phyloP scores from a whole-genome alignment of 371 early-diverging fungal species.

The Zopfochytrium polystomum region DNA sequence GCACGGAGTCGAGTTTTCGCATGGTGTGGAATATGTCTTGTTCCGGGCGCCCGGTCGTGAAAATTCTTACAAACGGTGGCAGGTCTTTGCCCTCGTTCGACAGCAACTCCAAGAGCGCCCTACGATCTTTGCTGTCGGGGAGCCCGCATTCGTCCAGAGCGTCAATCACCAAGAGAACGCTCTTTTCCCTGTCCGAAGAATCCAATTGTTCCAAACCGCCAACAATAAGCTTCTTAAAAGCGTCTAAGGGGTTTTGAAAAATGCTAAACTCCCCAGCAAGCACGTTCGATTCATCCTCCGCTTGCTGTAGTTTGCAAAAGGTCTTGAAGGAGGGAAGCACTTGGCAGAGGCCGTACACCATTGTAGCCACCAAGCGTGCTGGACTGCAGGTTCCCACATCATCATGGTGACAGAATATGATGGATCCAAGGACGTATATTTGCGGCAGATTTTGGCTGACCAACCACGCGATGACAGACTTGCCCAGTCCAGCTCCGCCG shows the following conservation, averaged over 20 bases:
- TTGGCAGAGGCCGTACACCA: slow-evolving; percentile 4
- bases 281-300: not conserved
- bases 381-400: slow-evolving; percentile 11
- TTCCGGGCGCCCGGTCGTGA: slow-evolving; percentile 17
- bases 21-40: slow-evolving; percentile 13
- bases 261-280: slow-evolving; percentile 6
- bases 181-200: not conserved
- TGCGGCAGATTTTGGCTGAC: slow-evolving; percentile 3
- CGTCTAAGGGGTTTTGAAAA: not conserved
- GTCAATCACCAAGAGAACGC: slow-evolving; percentile 14
- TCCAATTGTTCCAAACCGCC: slow-evolving; percentile 7
- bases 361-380: not conserved
- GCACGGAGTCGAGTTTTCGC: not conserved
- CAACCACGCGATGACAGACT: slow-evolving; percentile 12
- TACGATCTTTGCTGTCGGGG: not conserved
- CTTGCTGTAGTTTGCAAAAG: slow-evolving; percentile 2
- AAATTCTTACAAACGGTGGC: slow-evolving; percentile 13
- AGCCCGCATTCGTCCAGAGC: slow-evolving; percentile 16
- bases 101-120: slow-evolving; percentile 1
- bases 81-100: not conserved
- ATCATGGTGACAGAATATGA: slow-evolving; percentile 18
- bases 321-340: not conserved
- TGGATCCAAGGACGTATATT: slow-evolving; percentile 9
- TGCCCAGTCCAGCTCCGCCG: slow-evolving; percentile 10
- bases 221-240: slow-evolving; percentile 8